Percentiles rank a stretch among this genome's conserved stretches.
Conservation (phyloP, 2,329 filamentous ascomycete species). For the Bretziella fagacearum region DNA sequence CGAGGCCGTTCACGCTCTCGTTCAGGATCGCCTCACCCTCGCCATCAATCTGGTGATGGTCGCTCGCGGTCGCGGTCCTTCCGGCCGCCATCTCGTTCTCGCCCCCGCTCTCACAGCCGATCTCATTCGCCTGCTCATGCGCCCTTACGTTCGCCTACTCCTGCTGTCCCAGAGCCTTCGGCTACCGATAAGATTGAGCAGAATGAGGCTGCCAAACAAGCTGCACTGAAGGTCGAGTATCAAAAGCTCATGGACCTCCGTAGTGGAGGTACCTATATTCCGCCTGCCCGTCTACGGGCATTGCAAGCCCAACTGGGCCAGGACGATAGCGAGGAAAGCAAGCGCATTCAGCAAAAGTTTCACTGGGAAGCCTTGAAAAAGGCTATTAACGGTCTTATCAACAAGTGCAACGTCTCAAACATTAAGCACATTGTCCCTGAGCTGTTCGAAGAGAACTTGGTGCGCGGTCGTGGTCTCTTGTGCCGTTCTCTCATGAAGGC, state of each 20-base stretch:
- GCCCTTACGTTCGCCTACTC: slow-evolving; percentile 14
- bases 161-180: slow-evolving; percentile 15
- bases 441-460: slow-evolving; percentile 83
- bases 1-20: neutral
- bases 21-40: neutral
- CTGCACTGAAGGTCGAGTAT: slow-evolving; percentile 78
- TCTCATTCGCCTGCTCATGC: slow-evolving; percentile 11
- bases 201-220: slow-evolving; percentile 72
- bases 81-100: neutral
- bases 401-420: slow-evolving; percentile 96
- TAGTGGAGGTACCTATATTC: slow-evolving; percentile 91
- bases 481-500: slow-evolving; percentile 97
- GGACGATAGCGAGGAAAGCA: slow-evolving; percentile 89
- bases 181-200: slow-evolving; percentile 23
- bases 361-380: slow-evolving; percentile 94
- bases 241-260: slow-evolving; percentile 83
- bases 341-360: slow-evolving; percentile 58
- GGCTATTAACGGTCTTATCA: slow-evolving; percentile 95
- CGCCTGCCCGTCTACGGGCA: slow-evolving; percentile 73
- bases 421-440: slow-evolving; percentile 97
- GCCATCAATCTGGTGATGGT: neutral
- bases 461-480: slow-evolving; percentile 81
- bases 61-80: slow-evolving; percentile 20
- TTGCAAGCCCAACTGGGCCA: slow-evolving; percentile 95
- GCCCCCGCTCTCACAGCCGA: slow-evolving; percentile 5